These are phyloP conservation scores for Globisporangium takayamanum DNA, from an alignment of 352 stramenopile genomes.

Conservation along the genomic window DNA sequence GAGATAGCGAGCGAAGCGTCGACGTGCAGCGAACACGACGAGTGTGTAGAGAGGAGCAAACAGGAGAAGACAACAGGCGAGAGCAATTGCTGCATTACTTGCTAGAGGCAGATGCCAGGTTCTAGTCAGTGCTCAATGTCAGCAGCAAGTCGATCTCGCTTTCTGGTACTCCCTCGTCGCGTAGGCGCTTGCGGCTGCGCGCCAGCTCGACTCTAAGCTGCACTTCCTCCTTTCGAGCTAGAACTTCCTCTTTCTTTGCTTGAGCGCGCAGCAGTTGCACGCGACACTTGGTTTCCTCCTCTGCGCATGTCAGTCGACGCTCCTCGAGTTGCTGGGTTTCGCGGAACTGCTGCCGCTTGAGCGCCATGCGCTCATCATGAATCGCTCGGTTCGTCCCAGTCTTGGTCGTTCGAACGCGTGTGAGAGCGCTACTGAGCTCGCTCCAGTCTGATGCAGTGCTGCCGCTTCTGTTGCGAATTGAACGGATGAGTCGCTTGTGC, in stretches of 20 bases:
- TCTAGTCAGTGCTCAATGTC: conserved; percentile 3
- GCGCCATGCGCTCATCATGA: conserved; percentile 7
- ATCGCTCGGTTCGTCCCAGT: conserved; percentile 1
- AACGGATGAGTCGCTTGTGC: no score
- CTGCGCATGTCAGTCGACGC: conserved; percentile 1
- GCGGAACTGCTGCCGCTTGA: conserved; percentile 4
- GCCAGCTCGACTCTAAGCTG: conserved; percentile 10
- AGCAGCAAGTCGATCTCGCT: conserved; percentile 17
- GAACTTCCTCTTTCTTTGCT: background rate
- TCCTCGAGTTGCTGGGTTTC: conserved; percentile 7
- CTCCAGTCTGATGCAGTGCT: conserved; percentile 10
- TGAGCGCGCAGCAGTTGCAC: conserved; percentile 9
- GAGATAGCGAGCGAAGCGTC: no score
- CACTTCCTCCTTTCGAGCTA: conserved; percentile 10
- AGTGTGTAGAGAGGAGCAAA: no score
- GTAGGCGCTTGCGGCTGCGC: conserved; percentile 8
- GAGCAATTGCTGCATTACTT: conserved; percentile 16
- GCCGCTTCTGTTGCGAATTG: background rate
- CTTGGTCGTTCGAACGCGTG: background rate
- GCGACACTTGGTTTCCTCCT: conserved; percentile 7
- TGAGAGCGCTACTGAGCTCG: conserved; percentile 7
- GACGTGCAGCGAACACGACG: no score
- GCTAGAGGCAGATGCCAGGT: conserved; percentile 13
- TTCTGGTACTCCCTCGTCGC: conserved; percentile 13
- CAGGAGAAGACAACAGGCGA: background rate